Conservation (phyloP, 2,329 filamentous ascomycete genomes). For the Neobulgaria alba region DNA sequence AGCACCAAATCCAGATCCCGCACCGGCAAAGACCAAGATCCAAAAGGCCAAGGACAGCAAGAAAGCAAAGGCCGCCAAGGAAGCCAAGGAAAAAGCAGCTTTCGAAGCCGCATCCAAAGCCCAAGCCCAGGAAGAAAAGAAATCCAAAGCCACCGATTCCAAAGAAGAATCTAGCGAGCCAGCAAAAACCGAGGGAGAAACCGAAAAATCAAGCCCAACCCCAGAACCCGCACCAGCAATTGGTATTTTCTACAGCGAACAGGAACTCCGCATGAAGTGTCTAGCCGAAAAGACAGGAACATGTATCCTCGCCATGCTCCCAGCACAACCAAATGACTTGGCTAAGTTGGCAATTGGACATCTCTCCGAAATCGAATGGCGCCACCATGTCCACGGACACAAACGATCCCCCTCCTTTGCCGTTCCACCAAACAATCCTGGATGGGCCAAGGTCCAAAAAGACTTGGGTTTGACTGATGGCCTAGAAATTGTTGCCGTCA, state of each 20-base stretch:
- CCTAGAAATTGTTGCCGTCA: constrained; percentile 71
- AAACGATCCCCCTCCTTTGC: constrained; percentile 79
- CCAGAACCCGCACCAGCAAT: constrained; percentile 55
- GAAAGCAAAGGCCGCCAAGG: constrained; percentile 29
- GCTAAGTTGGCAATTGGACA: constrained; percentile 52
- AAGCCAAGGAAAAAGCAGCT: constrained; percentile 35
- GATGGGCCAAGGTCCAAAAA: constrained; percentile 44
- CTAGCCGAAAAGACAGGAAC: constrained; percentile 68
- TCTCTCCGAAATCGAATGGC: constrained; percentile 67
- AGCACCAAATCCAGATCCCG: constrained; percentile 69
- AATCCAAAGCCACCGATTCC: constrained; percentile 38
- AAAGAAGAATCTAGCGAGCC: constrained; percentile 41
- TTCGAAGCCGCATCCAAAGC: constrained; percentile 43
- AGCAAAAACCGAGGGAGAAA: constrained; percentile 35
- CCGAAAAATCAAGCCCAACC: constrained; percentile 35
- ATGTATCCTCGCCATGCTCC: constrained; percentile 71
- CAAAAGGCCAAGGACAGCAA: constrained; percentile 32
- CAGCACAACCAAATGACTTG: constrained; percentile 31
- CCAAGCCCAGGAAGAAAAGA: constrained; percentile 40
- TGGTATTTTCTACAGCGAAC: constrained; percentile 51
- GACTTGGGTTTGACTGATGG: constrained; percentile 53
- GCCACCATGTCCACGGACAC: constrained; percentile 57
- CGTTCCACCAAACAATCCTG: constrained; percentile 55
- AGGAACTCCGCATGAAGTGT: constrained; percentile 62
- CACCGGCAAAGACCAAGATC: constrained; percentile 37